These are phyloP conservation scores for Hygrocybe punicea DNA, from an alignment of 768 basidiomycete genomes.

Conservation along the genomic window DNA sequence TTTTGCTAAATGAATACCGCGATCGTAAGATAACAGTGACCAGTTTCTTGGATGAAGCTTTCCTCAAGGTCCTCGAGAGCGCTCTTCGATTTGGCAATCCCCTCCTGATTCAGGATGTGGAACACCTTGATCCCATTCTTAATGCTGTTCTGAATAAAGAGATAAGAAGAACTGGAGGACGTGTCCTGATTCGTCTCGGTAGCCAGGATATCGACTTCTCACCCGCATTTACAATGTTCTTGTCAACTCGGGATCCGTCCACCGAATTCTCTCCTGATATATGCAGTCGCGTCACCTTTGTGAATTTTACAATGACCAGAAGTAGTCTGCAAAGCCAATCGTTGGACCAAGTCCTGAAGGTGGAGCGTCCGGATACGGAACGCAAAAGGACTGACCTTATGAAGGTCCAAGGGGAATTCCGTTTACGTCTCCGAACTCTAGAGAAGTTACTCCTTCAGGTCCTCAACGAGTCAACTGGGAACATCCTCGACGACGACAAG, in stretches of 20 bases:
- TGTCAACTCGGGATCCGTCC: conserved; percentile 94
- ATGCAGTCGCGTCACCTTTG: conserved; percentile 93
- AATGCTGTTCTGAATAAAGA: conserved; percentile 98
- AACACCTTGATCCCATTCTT: conserved; percentile 94
- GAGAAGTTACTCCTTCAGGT: conserved; percentile 93
- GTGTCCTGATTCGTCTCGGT: conserved; percentile 93
- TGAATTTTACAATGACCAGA: conserved; percentile 98
- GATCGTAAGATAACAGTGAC: conserved; percentile 97
- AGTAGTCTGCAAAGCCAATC: conserved; percentile 99
- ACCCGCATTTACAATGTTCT: conserved; percentile 99
- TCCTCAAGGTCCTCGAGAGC: conserved; percentile 97
- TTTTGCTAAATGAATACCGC: conserved; percentile 90
- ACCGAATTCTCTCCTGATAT: conserved; percentile 98
- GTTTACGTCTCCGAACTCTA: conserved; percentile 83
- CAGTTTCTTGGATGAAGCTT: conserved; percentile 97
- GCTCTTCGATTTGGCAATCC: conserved; percentile 99
- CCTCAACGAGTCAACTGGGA: conserved; percentile 93
- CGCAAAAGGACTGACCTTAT: conserved; percentile 93
- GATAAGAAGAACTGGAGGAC: conserved; percentile 91
- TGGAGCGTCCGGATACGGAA: conserved; percentile 95
- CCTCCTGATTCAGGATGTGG: conserved; percentile 95
- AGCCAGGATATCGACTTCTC: conserved; percentile 99
- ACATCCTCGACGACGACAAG: conserved; percentile 98
- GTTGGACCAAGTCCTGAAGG: conserved; percentile 93
- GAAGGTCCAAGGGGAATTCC: conserved; percentile 98